Evolutionary conservation across 331 rosid genomes (phyloP).

Genomic region (Pyrus hybrid): DNA sequence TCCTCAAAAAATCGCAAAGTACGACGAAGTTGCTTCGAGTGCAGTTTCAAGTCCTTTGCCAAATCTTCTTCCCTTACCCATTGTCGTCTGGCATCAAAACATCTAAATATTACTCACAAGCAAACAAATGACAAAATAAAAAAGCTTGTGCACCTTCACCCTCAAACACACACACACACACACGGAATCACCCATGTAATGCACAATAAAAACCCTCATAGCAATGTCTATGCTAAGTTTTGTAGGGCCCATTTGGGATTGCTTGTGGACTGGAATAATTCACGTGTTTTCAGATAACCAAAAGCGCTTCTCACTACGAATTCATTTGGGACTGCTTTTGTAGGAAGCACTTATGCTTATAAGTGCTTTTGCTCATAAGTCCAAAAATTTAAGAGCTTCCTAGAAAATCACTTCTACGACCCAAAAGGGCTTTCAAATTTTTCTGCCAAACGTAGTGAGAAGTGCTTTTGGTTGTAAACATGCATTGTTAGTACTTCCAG

Average conservation of each 20-base stretch:
- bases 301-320: not conserved
- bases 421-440: not conserved
- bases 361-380: not conserved
- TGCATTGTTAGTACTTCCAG: not conserved
- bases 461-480: not conserved
- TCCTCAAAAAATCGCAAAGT: slow-evolving; percentile 81
- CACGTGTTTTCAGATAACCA: not conserved
- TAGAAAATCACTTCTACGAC: not conserved
- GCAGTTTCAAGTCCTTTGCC: slow-evolving; percentile 91
- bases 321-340: not conserved
- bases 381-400: not conserved
- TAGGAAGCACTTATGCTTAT: not conserved
- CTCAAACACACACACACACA: not conserved
- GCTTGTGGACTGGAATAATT: not conserved
- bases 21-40: slow-evolving; percentile 85
- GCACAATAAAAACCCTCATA: not conserved
- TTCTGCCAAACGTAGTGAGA: not conserved
- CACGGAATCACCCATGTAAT: not conserved
- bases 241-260: not conserved
- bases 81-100: slow-evolving; percentile 50
- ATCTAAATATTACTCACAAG: slow-evolving; percentile 2
- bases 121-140: not conserved
- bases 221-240: not conserved
- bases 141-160: not conserved
- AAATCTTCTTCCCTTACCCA: slow-evolving; percentile 98